Evolutionary conservation across 1,139 yeast genomes (phyloP).

Genomic region (Debaryomycetaceae sp.): DNA sequence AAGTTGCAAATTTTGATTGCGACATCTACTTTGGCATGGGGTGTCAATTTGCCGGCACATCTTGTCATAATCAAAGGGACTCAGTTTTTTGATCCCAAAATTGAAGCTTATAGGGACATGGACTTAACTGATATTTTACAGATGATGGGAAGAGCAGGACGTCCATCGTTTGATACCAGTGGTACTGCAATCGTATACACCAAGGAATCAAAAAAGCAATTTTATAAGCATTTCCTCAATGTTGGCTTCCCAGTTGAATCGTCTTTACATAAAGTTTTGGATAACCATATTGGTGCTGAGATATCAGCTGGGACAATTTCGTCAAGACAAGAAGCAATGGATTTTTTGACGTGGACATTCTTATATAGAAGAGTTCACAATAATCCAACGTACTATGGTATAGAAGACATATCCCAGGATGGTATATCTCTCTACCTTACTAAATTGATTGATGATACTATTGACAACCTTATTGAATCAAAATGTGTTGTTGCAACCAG

Average conservation of each 20-base stretch:
- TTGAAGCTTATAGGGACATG: slow-evolving; percentile 80
- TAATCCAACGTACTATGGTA: slow-evolving; percentile 92
- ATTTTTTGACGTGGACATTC: slow-evolving; percentile 93
- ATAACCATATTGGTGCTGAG: slow-evolving; percentile 96
- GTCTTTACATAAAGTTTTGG: slow-evolving; percentile 86
- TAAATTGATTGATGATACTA: slow-evolving; percentile 64
- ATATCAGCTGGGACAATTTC: slow-evolving; percentile 83
- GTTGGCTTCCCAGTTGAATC: slow-evolving; percentile 98
- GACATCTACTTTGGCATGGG: slow-evolving; percentile 96
- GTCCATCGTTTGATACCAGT: slow-evolving; percentile 94
- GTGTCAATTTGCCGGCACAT: slow-evolving; percentile 94
- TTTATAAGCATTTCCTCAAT: slow-evolving; percentile 90
- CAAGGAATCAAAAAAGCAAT: slow-evolving; percentile 84
- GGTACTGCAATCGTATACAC: slow-evolving; percentile 96
- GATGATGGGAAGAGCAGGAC: slow-evolving; percentile 94
- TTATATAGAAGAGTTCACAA: slow-evolving; percentile 90
- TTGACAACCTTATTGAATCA: slow-evolving; percentile 67
- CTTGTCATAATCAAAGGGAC: slow-evolving; percentile 93
- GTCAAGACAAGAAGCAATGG: slow-evolving; percentile 84
- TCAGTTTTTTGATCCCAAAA: slow-evolving; percentile 78
- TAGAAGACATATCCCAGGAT: slow-evolving; percentile 63
- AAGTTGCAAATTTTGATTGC: slow-evolving; percentile 90
- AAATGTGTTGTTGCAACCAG: slow-evolving; percentile 63
- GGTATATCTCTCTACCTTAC: slow-evolving; percentile 75
- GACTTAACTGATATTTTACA: slow-evolving; percentile 88